Conservation (phyloP, 75 land plant species). For the Pinus taeda region DNA sequence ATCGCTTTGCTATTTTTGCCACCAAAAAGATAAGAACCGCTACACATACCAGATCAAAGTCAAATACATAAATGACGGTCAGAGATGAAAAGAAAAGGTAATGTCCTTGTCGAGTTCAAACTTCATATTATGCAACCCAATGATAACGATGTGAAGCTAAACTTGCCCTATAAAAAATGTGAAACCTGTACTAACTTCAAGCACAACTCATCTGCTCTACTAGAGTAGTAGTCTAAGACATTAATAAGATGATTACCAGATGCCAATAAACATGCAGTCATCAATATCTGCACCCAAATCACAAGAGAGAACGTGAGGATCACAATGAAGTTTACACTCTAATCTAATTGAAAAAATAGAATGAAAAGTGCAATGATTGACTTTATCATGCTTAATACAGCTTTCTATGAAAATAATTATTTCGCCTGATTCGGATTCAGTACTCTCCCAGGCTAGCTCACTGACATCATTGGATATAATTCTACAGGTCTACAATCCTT, state of each 20-base stretch:
- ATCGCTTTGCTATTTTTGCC: not conserved
- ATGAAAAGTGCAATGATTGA: not conserved
- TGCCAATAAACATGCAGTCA: not conserved
- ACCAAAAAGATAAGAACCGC: slow-evolving; percentile 3
- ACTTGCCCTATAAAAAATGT: not conserved
- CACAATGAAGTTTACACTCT: not conserved
- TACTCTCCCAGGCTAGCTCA: not conserved
- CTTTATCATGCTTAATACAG: not conserved
- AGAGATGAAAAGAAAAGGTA: not conserved
- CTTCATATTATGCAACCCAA: not conserved
- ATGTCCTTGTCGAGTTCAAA: not conserved
- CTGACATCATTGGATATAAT: not conserved
- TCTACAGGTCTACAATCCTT: not conserved
- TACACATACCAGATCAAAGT: not conserved
- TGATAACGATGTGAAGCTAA: not conserved
- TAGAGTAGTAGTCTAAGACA: not conserved
- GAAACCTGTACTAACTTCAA: not conserved
- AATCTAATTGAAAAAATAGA: not conserved
- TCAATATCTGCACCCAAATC: slow-evolving; percentile 1
- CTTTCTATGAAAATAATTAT: not conserved
- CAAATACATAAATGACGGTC: not conserved
- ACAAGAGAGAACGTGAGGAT: not conserved
- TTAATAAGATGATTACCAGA: slow-evolving; percentile 2
- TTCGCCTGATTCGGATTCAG: not conserved
- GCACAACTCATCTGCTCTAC: not conserved